A percentile compares a stretch with the other conserved stretches of the same genome.
Evolutionary conservation across 2,329 filamentous ascomycete genomes (phyloP).

Genomic region (Corniculantispora saksenae): DNA sequence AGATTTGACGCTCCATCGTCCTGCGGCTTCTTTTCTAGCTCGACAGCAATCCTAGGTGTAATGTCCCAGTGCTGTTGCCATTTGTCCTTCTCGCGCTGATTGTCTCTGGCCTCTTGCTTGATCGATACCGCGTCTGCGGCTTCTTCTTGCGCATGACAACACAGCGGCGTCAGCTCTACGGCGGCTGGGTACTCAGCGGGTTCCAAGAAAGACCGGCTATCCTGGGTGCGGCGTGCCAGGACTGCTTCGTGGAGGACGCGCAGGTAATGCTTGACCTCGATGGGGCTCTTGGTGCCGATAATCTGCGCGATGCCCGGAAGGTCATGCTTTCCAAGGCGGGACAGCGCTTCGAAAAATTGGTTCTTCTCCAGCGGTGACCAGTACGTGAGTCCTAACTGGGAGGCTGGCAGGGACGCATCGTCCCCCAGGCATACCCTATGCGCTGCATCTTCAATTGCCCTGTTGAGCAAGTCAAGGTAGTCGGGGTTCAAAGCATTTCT

Average conservation of each 20-base stretch:
- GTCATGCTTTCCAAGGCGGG: conserved; percentile 64
- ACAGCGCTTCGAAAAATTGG: conserved; percentile 65
- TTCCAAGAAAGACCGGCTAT: conserved; percentile 36
- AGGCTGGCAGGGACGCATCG: conserved; percentile 36
- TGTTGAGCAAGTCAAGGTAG: conserved; percentile 57
- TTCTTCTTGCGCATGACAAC: conserved; percentile 65
- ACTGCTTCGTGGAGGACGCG: conserved; percentile 57
- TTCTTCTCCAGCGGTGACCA: conserved; percentile 76
- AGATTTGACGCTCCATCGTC: conserved; percentile 32
- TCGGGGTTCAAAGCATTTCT: conserved; percentile 44
- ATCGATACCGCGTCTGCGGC: conserved; percentile 66
- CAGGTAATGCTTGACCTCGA: conserved; percentile 74
- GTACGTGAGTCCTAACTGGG: conserved; percentile 66
- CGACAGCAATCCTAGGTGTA: conserved; percentile 39
- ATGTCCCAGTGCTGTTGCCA: conserved; percentile 71
- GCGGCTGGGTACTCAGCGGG: conserved; percentile 69
- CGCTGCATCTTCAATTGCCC: conserved; percentile 57
- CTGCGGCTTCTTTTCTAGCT: conserved; percentile 29
- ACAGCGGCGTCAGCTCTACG: conserved; percentile 67
- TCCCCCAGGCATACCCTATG: conserved; percentile 35
- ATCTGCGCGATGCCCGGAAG: conserved; percentile 61
- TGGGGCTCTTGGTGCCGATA: conserved; percentile 69
- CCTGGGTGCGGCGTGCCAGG: conserved; percentile 41
- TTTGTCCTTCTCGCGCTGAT: conserved; percentile 56
- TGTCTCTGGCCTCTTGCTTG: conserved; percentile 65